phyloP scores from a whole-genome alignment of 768 basidiomycete genomes.

The Leccinellum rugosiceps region DNA sequence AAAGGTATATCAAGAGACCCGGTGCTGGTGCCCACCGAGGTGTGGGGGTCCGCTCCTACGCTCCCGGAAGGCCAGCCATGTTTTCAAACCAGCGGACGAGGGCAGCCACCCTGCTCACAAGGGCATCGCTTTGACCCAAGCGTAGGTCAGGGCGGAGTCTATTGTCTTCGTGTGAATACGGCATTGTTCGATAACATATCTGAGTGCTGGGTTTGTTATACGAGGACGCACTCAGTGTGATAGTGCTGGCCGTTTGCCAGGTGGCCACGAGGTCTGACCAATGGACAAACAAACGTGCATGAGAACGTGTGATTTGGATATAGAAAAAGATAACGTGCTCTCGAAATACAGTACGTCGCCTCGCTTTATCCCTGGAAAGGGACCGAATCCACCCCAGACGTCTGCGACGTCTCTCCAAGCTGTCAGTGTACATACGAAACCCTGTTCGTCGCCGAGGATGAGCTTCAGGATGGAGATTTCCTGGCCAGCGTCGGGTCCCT shows the following conservation, averaged over 20 bases:
- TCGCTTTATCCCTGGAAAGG: slow-evolving; percentile 48
- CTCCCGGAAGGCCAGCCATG: slow-evolving; percentile 56
- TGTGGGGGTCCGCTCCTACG: slow-evolving; percentile 5
- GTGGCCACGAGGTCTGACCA: slow-evolving; percentile 50
- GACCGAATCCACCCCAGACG: slow-evolving; percentile 54
- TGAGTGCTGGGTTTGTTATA: slow-evolving; percentile 56
- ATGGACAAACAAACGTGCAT: slow-evolving; percentile 15
- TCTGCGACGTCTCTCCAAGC: slow-evolving; percentile 80
- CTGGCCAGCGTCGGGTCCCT: slow-evolving; percentile 65
- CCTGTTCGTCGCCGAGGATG: slow-evolving; percentile 71
- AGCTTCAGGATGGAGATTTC: slow-evolving; percentile 66
- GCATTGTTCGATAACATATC: slow-evolving; percentile 80
- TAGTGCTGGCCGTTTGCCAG: slow-evolving; percentile 42
- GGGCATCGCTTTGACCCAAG: slow-evolving; percentile 64
- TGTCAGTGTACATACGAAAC: slow-evolving; percentile 64
- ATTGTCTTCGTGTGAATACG: slow-evolving; percentile 55
- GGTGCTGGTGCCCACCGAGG: slow-evolving; percentile 16
- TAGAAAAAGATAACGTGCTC: slow-evolving; percentile 44
- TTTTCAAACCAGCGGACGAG: slow-evolving; percentile 70
- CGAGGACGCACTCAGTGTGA: slow-evolving; percentile 65
- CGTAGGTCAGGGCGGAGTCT: slow-evolving; percentile 69
- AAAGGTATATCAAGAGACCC: slow-evolving; percentile 1
- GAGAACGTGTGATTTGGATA: slow-evolving; percentile 11
- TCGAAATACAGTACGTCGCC: slow-evolving; percentile 73
- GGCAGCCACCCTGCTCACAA: slow-evolving; percentile 61